These are phyloP conservation scores for Linnemannia exigua DNA, from an alignment of 192 early-diverging fungal species.

Conservation along the genomic window DNA sequence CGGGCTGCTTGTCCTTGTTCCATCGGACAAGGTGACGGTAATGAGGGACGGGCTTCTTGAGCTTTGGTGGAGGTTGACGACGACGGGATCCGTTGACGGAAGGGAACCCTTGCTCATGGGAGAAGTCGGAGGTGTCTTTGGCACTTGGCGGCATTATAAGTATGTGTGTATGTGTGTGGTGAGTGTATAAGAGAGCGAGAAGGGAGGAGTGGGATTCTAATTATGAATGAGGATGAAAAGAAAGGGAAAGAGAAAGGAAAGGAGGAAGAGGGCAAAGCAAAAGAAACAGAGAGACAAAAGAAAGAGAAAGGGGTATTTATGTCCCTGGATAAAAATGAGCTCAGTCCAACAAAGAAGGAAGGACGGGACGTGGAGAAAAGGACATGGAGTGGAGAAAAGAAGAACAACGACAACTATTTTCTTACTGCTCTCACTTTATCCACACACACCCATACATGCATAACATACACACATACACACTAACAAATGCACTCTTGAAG, in stretches of 20 bases:
- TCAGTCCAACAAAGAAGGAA: not conserved
- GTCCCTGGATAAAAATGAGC: not conserved
- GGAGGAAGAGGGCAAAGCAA: not conserved
- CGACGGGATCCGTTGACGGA: conserved; percentile 48
- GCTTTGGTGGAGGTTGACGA: conserved; percentile 52
- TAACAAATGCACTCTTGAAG: not conserved
- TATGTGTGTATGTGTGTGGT: not conserved
- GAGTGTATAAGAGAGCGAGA: not conserved
- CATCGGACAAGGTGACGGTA: conserved; percentile 57
- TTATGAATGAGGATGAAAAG: not conserved
- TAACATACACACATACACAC: not conserved
- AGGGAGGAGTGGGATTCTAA: conserved; percentile 3
- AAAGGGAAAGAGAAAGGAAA: not conserved
- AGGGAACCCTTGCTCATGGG: conserved; percentile 27
- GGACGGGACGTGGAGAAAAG: not conserved
- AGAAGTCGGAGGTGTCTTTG: conserved; percentile 16
- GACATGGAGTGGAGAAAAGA: not conserved
- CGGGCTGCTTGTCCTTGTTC: conserved; percentile 37
- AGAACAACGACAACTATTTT: not conserved
- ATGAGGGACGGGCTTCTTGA: conserved; percentile 54
- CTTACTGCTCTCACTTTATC: not conserved
- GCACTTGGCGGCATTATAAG: conserved; percentile 42
- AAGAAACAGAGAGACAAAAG: not conserved
- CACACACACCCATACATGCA: not conserved
- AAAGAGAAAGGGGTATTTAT: conserved; percentile 12